Evolutionary conservation across 1,284 basidiomycete genomes (phyloP).

Genomic region (Ceratobasidium sp.): DNA sequence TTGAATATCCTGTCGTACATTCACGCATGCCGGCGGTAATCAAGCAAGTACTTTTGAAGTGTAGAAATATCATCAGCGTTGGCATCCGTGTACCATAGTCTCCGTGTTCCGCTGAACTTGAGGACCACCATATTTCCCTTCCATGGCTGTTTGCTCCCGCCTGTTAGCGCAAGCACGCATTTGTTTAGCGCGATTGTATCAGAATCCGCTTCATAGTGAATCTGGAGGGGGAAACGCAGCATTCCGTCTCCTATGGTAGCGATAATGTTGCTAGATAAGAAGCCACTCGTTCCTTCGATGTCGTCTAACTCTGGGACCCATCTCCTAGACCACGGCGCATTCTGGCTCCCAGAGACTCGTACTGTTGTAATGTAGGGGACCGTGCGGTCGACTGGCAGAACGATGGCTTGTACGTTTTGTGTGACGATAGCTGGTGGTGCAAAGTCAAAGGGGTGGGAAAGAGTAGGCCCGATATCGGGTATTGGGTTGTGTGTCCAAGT

Average conservation of each 20-base stretch:
- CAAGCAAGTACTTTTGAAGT: too few relatives aligned
- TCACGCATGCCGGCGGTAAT: too few relatives aligned
- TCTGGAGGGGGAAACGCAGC: too few relatives aligned
- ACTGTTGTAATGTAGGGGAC: not conserved
- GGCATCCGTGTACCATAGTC: not conserved
- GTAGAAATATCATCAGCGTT: too few relatives aligned
- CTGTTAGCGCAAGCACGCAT: not conserved
- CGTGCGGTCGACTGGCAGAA: not conserved
- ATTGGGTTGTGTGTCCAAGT: not conserved
- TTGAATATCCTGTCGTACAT: too few relatives aligned
- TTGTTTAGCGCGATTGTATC: not conserved
- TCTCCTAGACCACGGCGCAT: not conserved
- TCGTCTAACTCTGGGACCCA: not conserved
- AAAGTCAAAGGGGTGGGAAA: too few relatives aligned
- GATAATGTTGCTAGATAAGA: not conserved
- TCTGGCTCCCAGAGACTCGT: not conserved
- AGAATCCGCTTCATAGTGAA: too few relatives aligned
- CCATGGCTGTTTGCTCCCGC: not conserved
- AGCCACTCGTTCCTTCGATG: not conserved
- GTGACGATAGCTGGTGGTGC: too few relatives aligned
- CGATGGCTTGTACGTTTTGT: not conserved
- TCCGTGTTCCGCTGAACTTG: slow-evolving; percentile 1
- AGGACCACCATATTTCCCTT: slow-evolving; percentile 11
- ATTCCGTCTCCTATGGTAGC: not conserved
- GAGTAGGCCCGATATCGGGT: too few relatives aligned